Conservation (phyloP, 169 alveolate species). For the Plasmodium inui region DNA sequence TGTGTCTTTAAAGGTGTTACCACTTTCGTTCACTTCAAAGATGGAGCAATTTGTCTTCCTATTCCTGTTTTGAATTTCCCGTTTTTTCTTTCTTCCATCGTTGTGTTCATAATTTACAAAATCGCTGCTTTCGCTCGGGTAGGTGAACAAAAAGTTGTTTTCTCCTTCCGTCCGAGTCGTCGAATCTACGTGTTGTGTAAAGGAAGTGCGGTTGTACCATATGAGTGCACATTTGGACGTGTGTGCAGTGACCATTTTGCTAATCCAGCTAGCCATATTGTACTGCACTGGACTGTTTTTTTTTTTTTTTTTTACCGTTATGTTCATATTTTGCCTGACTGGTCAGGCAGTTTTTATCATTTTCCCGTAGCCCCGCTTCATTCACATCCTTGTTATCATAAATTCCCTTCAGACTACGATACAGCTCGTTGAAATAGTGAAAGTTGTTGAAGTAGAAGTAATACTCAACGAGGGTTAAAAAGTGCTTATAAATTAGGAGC, state of each 20-base stretch:
- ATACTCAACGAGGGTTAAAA: constrained; percentile 33
- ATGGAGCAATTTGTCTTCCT: background rate
- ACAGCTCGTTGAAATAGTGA: constrained; percentile 18
- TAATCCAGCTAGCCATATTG: background rate
- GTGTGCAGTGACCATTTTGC: background rate
- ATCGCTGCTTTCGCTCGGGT: constrained; percentile 15
- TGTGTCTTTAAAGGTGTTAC: background rate
- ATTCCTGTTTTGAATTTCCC: background rate
- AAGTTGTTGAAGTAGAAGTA: constrained; percentile 15
- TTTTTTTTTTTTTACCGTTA: background rate
- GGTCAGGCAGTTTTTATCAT: background rate
- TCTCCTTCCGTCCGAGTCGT: background rate
- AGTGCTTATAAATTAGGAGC: constrained; percentile 22
- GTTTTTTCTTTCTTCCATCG: background rate
- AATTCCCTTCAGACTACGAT: background rate
- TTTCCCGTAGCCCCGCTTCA: background rate
- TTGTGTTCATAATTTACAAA: background rate
- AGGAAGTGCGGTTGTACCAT: background rate
- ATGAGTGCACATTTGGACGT: background rate
- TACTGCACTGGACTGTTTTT: background rate
- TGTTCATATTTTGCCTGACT: background rate
- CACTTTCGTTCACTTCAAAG: background rate
- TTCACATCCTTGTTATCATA: constrained; percentile 2
- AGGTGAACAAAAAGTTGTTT: background rate
- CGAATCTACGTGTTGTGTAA: background rate